A percentile compares a stretch with the other conserved stretches of the same genome.
These are phyloP conservation scores for Reutealis trisperma DNA, from an alignment of 345 rosid species.

Conservation along the genomic window DNA sequence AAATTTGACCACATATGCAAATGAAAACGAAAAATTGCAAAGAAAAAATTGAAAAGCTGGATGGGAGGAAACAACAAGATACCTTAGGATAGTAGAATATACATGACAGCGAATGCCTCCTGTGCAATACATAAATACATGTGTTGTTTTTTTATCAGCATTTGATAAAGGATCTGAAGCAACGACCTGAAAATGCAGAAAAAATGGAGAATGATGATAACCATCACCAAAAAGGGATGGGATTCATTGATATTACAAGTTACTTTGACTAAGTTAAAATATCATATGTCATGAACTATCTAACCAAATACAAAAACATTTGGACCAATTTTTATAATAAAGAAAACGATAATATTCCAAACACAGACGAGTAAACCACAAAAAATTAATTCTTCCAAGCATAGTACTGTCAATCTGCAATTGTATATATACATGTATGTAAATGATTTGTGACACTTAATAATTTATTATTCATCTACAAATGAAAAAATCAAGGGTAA, in stretches of 20 bases:
- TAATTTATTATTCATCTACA: neutral
- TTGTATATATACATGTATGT: too few species aligned
- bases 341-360: too few species aligned
- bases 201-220: constrained; percentile 8
- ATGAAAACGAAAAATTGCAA: neutral
- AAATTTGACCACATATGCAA: neutral
- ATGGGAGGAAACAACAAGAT: constrained; percentile 20
- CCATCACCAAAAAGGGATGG: neutral
- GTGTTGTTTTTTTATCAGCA: constrained; percentile 67
- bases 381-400: too few species aligned
- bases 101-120: constrained; percentile 98
- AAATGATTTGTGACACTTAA: neutral
- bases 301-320: too few species aligned
- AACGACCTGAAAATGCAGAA: constrained; percentile 43
- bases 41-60: constrained; percentile 2
- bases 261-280: neutral
- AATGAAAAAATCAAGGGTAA: neutral
- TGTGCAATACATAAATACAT: constrained; percentile 88
- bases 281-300: too few species aligned
- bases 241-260: neutral
- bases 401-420: neutral
- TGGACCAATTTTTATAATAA: too few species aligned
- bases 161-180: constrained; percentile 70
- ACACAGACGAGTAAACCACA: too few species aligned
- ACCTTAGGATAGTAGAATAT: constrained; percentile 89